Evolutionary conservation across 495 filamentous ascomycete genomes (phyloP).

Genomic region (Hyaloscypha bicolor): DNA sequence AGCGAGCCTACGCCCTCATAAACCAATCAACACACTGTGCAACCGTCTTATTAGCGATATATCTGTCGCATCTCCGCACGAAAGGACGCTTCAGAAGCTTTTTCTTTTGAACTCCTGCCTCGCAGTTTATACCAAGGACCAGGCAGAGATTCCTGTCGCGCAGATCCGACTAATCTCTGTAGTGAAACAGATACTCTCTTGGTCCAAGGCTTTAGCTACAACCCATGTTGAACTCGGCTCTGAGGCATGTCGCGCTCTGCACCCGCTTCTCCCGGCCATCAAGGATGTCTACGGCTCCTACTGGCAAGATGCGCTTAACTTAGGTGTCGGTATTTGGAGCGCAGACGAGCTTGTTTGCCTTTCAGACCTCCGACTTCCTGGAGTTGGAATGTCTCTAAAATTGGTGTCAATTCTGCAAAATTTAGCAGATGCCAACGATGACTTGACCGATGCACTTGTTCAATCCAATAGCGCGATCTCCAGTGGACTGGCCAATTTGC

Average conservation of each 20-base stretch:
- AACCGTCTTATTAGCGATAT: constrained; percentile 58
- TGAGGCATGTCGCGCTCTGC: constrained; percentile 64
- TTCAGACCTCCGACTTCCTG: constrained; percentile 54
- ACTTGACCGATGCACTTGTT: constrained; percentile 74
- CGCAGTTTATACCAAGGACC: constrained; percentile 41
- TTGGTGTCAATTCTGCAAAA: constrained; percentile 49
- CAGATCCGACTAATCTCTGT: constrained; percentile 83
- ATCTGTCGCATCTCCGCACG: constrained; percentile 40
- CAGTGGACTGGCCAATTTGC: constrained; percentile 60
- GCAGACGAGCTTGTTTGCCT: constrained; percentile 32
- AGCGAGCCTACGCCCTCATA: constrained; percentile 46
- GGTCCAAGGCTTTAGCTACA: constrained; percentile 51
- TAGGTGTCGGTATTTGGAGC: constrained; percentile 58
- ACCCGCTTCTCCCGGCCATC: constrained; percentile 68
- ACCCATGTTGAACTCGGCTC: constrained; percentile 53
- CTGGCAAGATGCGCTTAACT: constrained; percentile 70
- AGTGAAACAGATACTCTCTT: constrained; percentile 73
- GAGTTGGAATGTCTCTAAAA: constrained; percentile 69
- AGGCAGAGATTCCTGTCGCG: constrained; percentile 54
- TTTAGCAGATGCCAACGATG: constrained; percentile 72
- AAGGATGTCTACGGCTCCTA: constrained; percentile 80
- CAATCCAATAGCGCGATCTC: constrained; percentile 51
- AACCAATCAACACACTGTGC: constrained; percentile 47
- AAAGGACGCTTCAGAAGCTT: constrained; percentile 42
- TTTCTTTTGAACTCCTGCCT: constrained; percentile 49